Base-by-base conservation (phyloP, 805 yeast genomes). In the Saccharomycopsis oosterbeekiorum region DNA sequence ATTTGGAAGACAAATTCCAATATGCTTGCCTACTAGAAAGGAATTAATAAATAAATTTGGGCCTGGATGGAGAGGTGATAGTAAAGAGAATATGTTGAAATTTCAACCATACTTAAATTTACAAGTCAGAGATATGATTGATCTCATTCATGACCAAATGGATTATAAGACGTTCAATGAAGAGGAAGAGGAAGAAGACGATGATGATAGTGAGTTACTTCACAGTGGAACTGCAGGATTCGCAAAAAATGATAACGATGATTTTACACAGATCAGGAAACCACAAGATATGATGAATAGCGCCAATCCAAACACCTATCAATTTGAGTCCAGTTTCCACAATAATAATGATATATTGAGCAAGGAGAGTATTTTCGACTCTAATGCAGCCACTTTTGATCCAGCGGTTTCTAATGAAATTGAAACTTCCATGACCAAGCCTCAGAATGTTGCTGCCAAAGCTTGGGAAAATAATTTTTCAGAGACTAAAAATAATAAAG, bases 31-130 rank as follows among this genome's bases (percentile, higher is more conserved):
- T 1, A 84, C 85, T n/a, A 68, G 83, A 10, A 74, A 82, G 1
- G 97, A 93, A 71, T 73, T 90, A 70, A 78, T 89, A 29, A 83
- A 81, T 60, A 79, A 80, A 53, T 93, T 89, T 77, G 96, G 97
- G 1, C 82, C 89, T 0, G 91, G 92, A 9, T 68, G 84, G 17
- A 86, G 88, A 2, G 88, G 89, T 1, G 71, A 81, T 1, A 78
- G 82, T 59, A 76, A 76, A 50, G 74, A 76, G 21, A 79, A 84
- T 58, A 80, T 87, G 19, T 75, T 76, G 61, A 74, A 79, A 59
- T 85, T 78, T 68, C 89, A 85, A 69, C 97, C 97, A 0, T 74
- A 82, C 24, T 72, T 91, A 56, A 93, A 96, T 0, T 73, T 83
- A 21, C 83, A 82, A 17, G 76, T 90, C 12, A 73, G 86, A 61